phyloP scores from a whole-genome alignment of 129 eudicot species.

The Calendula officinalis region DNA sequence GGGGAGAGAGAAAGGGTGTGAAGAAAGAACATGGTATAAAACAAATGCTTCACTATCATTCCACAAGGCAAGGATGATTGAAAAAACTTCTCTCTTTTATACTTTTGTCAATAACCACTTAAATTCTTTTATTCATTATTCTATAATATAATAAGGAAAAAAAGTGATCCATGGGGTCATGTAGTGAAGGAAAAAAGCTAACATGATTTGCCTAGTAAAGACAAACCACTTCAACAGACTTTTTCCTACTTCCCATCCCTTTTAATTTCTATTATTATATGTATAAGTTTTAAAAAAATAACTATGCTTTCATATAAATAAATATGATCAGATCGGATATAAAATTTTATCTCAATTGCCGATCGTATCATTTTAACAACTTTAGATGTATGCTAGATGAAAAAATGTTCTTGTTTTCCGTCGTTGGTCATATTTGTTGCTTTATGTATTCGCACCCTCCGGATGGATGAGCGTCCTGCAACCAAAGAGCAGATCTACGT shows the following conservation, averaged over 20 bases:
- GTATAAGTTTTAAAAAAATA: too few species aligned
- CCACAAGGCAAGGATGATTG: conserved; percentile 31
- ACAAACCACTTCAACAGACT: conserved; percentile 27
- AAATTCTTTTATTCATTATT: conserved; percentile 6
- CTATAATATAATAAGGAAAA: not conserved
- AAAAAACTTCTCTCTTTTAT: conserved; percentile 30
- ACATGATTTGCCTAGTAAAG: conserved; percentile 38
- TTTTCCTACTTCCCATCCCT: conserved; percentile 5
- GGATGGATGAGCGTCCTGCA: too few species aligned
- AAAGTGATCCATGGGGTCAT: conserved; percentile 33
- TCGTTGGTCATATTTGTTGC: too few species aligned
- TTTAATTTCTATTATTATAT: not conserved
- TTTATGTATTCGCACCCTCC: too few species aligned
- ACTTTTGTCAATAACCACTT: conserved; percentile 33
- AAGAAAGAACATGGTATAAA: conserved; percentile 39
- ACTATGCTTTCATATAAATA: too few species aligned
- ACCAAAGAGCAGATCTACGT: too few species aligned
- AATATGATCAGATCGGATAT: too few species aligned
- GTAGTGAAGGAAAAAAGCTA: not conserved
- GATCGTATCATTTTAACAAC: too few species aligned
- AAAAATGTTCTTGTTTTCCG: too few species aligned
- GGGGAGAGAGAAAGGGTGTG: conserved; percentile 13
- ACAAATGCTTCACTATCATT: conserved; percentile 48
- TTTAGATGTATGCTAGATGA: too few species aligned
- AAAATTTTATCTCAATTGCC: too few species aligned